A percentile compares a stretch with the other conserved stretches of the same genome.
Conservation (phyloP, 306 rosid genomes). For the Vicia villosa region DNA sequence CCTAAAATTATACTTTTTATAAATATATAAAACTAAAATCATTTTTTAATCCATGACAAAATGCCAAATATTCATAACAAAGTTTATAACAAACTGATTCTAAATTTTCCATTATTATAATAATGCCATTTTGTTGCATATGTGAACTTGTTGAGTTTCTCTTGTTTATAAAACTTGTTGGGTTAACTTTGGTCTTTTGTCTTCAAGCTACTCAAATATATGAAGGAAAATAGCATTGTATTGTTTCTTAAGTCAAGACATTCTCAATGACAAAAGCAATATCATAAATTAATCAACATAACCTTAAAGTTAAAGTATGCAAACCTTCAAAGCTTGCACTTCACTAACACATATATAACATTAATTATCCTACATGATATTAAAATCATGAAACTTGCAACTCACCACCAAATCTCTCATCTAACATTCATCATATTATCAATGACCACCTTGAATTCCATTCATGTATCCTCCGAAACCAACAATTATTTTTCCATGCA, state of each 20-base stretch:
- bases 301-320: conserved; percentile 58
- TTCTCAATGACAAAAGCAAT: conserved; percentile 20
- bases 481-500: conserved; percentile 44
- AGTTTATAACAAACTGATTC: too few species aligned
- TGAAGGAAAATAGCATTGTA: neutral
- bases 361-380: neutral
- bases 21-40: too few species aligned
- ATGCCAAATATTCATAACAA: too few species aligned
- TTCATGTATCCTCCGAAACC: conserved; percentile 38
- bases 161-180: too few species aligned
- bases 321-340: conserved; percentile 51
- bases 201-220: neutral
- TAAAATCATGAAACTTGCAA: conserved; percentile 2
- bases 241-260: neutral
- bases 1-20: too few species aligned
- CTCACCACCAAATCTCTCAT: conserved; percentile 15
- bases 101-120: neutral
- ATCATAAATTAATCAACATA: too few species aligned
- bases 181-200: neutral
- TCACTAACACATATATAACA: conserved; percentile 30
- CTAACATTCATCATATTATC: conserved; percentile 27
- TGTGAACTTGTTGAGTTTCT: neutral
- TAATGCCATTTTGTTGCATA: neutral
- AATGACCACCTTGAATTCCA: conserved; percentile 41
- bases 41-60: too few species aligned